Percentiles rank a stretch among this genome's conserved stretches.
These are phyloP conservation scores for Grifola frondosa DNA, from an alignment of 1,284 basidiomycete genomes.

Conservation along the genomic window DNA sequence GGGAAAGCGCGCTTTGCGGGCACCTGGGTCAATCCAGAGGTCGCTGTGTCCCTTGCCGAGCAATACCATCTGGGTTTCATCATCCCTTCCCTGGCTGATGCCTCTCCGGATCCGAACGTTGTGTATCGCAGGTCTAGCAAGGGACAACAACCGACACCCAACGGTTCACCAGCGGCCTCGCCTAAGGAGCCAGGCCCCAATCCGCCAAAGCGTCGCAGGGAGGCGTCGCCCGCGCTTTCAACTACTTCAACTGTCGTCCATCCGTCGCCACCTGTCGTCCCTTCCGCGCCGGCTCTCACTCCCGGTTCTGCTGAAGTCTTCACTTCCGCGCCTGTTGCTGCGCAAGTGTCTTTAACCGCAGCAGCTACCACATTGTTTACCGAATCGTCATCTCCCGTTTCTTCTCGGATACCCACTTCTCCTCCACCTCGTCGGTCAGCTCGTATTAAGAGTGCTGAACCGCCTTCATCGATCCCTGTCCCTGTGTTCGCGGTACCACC, in stretches of 20 bases:
- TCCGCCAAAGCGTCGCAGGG: constrained; percentile 65
- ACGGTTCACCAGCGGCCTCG: constrained; percentile 32
- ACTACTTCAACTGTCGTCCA: constrained; percentile 11
- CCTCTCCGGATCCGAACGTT: constrained; percentile 74
- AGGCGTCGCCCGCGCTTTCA: constrained; percentile 48
- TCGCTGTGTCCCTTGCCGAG: constrained; percentile 68
- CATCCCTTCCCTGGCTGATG: constrained; percentile 67
- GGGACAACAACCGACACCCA: constrained; percentile 32
- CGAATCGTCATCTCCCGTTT: constrained; percentile 24
- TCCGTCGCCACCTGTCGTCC: constrained; percentile 15
- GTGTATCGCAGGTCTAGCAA: constrained; percentile 68
- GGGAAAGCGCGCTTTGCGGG: constrained; percentile 83
- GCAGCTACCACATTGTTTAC: constrained; percentile 8
- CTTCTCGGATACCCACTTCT: constrained; percentile 22
- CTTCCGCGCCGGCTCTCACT: constrained; percentile 10
- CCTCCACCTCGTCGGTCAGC: constrained; percentile 45
- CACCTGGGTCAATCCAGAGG: constrained; percentile 78
- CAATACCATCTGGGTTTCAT: constrained; percentile 61
- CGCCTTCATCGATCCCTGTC: constrained; percentile 24
- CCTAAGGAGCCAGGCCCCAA: constrained; percentile 30
- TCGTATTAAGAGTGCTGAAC: constrained; percentile 49
- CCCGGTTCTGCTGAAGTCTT: constrained; percentile 10
- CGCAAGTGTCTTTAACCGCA: too few species aligned
- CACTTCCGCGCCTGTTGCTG: too few species aligned
- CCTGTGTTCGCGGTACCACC: constrained; percentile 32